phyloP scores from a whole-genome alignment of 2,329 filamentous ascomycete genomes.

The Penicillium sp. region DNA sequence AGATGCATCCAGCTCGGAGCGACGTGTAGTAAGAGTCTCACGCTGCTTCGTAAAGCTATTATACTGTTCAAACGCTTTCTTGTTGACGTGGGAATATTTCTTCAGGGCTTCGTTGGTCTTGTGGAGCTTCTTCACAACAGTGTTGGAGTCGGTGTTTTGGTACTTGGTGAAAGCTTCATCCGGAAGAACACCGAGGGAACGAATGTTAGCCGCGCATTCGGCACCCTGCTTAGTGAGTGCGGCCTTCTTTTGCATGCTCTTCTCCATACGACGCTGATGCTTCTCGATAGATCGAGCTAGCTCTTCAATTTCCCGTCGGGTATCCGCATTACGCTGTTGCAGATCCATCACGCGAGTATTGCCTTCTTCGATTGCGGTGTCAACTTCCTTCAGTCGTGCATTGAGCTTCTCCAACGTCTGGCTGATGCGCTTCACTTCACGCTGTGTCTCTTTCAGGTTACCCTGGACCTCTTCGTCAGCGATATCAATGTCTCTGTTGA shows the following conservation, averaged over 20 bases:
- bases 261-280: conserved; percentile 86
- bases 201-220: conserved; percentile 83
- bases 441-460: conserved; percentile 72
- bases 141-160: conserved; percentile 74
- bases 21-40: conserved; percentile 77
- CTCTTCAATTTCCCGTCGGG: conserved; percentile 70
- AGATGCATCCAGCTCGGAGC: conserved; percentile 81
- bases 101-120: conserved; percentile 91
- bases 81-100: conserved; percentile 98
- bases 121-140: conserved; percentile 71
- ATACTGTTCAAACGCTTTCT: conserved; percentile 99
- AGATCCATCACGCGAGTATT: conserved; percentile 56
- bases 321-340: conserved; percentile 59
- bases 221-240: conserved; percentile 71
- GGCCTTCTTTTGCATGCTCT: conserved; percentile 84
- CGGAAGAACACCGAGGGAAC: conserved; percentile 86
- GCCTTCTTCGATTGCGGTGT: conserved; percentile 64
- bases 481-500: conserved; percentile 68
- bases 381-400: conserved; percentile 68
- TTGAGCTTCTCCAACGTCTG: conserved; percentile 66
- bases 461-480: conserved; percentile 58
- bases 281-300: conserved; percentile 75
- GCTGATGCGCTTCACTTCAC: conserved; percentile 75
- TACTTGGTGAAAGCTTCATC: conserved; percentile 94
- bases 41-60: conserved; percentile 93